A percentile compares a stretch with the other conserved stretches of the same genome.
These are phyloP conservation scores for Capillidium rhysosporum DNA, from an alignment of 371 early-diverging fungal genomes.

Conservation along the genomic window DNA sequence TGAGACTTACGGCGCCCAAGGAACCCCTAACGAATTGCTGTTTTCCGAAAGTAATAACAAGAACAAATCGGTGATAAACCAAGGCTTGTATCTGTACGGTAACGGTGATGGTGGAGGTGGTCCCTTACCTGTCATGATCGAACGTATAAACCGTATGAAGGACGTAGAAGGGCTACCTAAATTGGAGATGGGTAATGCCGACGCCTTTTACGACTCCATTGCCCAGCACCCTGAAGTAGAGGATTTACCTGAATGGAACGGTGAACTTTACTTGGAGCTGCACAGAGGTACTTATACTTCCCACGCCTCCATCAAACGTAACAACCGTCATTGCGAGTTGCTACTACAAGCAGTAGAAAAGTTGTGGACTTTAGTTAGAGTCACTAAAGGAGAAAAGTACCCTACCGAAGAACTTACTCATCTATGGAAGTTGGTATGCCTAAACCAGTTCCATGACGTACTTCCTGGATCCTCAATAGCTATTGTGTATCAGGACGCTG, in stretches of 20 bases:
- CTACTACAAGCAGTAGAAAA: slow-evolving; percentile 71
- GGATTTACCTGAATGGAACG: slow-evolving; percentile 67
- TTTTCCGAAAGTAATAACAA: slow-evolving; percentile 53
- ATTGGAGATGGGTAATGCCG: slow-evolving; percentile 50
- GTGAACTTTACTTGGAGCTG: slow-evolving; percentile 90
- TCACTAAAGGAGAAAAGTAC: slow-evolving; percentile 18
- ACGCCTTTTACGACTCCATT: slow-evolving; percentile 56
- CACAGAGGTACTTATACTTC: slow-evolving; percentile 95
- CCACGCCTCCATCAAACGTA: slow-evolving; percentile 64
- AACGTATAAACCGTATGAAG: slow-evolving; percentile 52
- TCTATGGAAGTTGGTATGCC: slow-evolving; percentile 78
- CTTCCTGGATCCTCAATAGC: slow-evolving; percentile 85
- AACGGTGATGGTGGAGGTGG: slow-evolving; percentile 97
- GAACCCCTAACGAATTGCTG: neutral
- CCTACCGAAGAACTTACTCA: slow-evolving; percentile 48
- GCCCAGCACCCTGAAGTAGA: slow-evolving; percentile 19
- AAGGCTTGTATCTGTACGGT: slow-evolving; percentile 71
- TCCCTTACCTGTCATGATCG: slow-evolving; percentile 67
- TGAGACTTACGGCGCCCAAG: slow-evolving; percentile 15
- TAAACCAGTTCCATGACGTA: slow-evolving; percentile 95
- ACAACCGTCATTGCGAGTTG: slow-evolving; percentile 68
- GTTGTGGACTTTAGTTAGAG: slow-evolving; percentile 23
- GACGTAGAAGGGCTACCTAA: slow-evolving; percentile 54
- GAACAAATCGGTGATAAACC: slow-evolving; percentile 61
- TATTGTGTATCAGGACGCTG: slow-evolving; percentile 68